Percentiles rank a stretch among this genome's conserved stretches.
Evolutionary conservation across 805 yeast species (phyloP).

Genomic region (Isabelozyma pseudorhagii): DNA sequence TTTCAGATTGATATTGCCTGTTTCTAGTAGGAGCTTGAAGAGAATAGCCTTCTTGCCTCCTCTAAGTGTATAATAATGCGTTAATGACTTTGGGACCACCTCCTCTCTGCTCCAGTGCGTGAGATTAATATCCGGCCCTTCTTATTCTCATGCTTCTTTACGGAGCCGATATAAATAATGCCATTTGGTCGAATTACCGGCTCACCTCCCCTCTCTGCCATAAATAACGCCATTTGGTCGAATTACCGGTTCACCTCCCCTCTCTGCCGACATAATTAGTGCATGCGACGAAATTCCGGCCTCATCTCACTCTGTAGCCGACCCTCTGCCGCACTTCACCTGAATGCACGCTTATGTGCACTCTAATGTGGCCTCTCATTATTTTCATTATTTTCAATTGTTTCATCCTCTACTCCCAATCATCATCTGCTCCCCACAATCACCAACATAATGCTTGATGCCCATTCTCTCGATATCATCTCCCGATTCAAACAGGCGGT

Average conservation of each 20-base stretch:
- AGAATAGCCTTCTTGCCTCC: conserved; percentile 52
- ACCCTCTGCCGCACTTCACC: too few relatives aligned
- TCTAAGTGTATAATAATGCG: background rate
- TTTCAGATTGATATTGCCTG: conserved; percentile 76
- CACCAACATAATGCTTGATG: conserved; percentile 30
- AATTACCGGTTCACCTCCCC: too few relatives aligned
- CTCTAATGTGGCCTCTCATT: background rate
- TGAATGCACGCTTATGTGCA: too few relatives aligned
- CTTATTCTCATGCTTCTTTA: too few relatives aligned
- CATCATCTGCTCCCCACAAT: background rate
- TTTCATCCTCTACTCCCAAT: background rate
- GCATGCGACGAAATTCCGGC: too few relatives aligned
- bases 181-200: too few relatives aligned
- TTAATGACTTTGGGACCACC: background rate
- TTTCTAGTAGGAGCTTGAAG: conserved; percentile 48
- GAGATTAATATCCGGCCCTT: too few relatives aligned
- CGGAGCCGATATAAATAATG: too few relatives aligned
- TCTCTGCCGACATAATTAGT: too few relatives aligned
- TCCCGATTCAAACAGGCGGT: conserved; percentile 37
- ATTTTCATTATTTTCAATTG: background rate
- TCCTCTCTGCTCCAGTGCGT: background rate
- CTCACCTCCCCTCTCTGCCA: too few relatives aligned
- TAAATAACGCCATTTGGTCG: too few relatives aligned
- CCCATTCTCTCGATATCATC: conserved; percentile 35
- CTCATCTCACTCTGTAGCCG: too few relatives aligned